phyloP scores from a whole-genome alignment of 305 asterid species.

The Solanum hybrid region DNA sequence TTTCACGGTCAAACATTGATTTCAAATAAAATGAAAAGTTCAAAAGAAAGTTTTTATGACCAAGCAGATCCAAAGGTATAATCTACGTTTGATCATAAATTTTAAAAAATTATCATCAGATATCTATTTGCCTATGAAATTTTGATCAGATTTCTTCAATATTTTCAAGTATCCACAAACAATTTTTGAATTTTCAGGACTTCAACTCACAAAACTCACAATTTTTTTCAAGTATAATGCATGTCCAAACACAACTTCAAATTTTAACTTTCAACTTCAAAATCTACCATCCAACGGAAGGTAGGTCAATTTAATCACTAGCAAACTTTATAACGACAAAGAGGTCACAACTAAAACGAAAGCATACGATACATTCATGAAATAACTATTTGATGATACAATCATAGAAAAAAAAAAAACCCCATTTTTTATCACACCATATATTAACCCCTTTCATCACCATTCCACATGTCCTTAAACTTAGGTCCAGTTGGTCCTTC shows the following conservation, averaged over 20 bases:
- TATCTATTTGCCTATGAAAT: background rate
- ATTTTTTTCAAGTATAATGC: background rate
- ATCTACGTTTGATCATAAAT: background rate
- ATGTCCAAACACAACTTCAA: background rate
- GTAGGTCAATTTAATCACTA: background rate
- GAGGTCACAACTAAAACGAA: background rate
- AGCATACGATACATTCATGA: background rate
- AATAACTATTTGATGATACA: background rate
- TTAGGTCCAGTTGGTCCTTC: slow-evolving; percentile 70
- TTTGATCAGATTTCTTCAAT: background rate
- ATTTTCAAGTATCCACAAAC: background rate
- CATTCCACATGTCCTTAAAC: slow-evolving; percentile 46
- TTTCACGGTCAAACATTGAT: background rate
- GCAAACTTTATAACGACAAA: background rate
- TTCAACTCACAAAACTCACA: background rate
- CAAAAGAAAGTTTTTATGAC: background rate
- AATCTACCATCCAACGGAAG: background rate
- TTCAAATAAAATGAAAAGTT: background rate
- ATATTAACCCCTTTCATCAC: slow-evolving; percentile 35
- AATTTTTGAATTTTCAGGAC: background rate
- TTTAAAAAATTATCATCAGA: background rate
- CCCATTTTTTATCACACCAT: background rate
- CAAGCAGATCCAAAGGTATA: background rate
- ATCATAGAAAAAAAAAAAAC: background rate
- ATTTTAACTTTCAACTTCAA: background rate